phyloP scores from a whole-genome alignment of 306 rosid genomes.

The Gynostemma pentaphyllum region DNA sequence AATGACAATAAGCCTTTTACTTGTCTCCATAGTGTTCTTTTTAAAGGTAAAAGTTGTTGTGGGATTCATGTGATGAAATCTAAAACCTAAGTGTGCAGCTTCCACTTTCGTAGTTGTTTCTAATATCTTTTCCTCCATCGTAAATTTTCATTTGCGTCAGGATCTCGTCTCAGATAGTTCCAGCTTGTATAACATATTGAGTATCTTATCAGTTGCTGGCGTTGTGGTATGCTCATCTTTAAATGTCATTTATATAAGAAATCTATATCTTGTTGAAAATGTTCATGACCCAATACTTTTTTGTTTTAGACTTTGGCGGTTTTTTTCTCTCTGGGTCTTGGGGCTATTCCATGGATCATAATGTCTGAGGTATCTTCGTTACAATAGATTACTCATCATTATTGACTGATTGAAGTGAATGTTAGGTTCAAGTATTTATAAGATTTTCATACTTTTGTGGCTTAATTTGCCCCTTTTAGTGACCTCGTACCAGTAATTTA shows the following conservation, averaged over 20 bases:
- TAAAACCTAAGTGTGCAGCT: too few species aligned
- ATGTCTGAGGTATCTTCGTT: conserved; percentile 65
- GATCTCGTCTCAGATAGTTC: conserved; percentile 29
- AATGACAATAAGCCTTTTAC: conserved; percentile 62
- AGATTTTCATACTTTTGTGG: not conserved
- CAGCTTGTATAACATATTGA: conserved; percentile 27
- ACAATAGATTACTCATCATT: not conserved
- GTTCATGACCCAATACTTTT: not conserved
- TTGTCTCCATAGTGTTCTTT: conserved; percentile 54
- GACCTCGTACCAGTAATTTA: not conserved
- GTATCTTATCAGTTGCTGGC: conserved; percentile 48
- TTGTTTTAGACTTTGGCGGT: conserved; percentile 38
- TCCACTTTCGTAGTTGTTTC: not conserved
- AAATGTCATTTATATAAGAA: not conserved
- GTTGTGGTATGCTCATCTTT: conserved; percentile 47
- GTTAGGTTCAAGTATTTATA: not conserved
- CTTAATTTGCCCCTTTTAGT: not conserved
- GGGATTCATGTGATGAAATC: not conserved
- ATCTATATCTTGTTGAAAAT: not conserved
- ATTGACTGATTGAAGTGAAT: not conserved
- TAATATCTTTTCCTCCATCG: not conserved
- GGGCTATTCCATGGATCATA: conserved; percentile 87
- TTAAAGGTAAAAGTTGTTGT: conserved; percentile 34
- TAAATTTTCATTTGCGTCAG: conserved; percentile 22
- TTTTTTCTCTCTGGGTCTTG: conserved; percentile 68